These are phyloP conservation scores for Fusarium sp. DNA, from an alignment of 2,329 filamentous ascomycete species.

Conservation along the genomic window DNA sequence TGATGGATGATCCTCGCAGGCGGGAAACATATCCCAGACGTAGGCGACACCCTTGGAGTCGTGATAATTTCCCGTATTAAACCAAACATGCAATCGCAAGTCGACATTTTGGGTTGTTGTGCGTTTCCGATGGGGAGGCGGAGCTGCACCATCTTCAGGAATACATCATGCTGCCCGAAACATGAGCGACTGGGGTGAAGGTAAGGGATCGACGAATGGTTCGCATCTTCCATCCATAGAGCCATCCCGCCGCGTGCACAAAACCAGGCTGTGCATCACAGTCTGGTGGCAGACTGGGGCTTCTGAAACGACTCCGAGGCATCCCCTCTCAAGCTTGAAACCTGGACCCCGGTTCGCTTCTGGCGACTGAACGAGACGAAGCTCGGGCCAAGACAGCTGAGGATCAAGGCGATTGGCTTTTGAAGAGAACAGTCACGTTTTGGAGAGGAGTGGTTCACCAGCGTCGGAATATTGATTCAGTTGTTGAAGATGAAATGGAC, in stretches of 20 bases:
- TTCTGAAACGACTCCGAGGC: constrained; percentile 35
- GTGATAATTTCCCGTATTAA: constrained; percentile 11
- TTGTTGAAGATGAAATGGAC: not conserved
- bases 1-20: constrained; percentile 9
- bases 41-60: constrained; percentile 3
- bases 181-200: not conserved
- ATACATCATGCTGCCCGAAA: constrained; percentile 31
- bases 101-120: not conserved
- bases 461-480: not conserved
- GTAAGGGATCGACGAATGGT: not conserved
- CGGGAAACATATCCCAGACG: constrained; percentile 18
- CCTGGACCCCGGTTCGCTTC: constrained; percentile 25
- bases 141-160: constrained; percentile 34
- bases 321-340: constrained; percentile 27
- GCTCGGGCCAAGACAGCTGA: constrained; percentile 26
- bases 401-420: constrained; percentile 13
- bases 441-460: not conserved
- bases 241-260: not conserved
- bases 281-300: constrained; percentile 8
- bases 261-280: constrained; percentile 2
- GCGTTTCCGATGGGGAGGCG: constrained; percentile 25
- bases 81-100: constrained; percentile 8
- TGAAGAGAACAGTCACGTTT: constrained; percentile 23
- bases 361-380: constrained; percentile 26
- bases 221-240: not conserved